Evolutionary conservation across 352 stramenopile species (phyloP), one percentile per base, ranked within the genome.

Genomic region (Pythium brassicae): DNA sequence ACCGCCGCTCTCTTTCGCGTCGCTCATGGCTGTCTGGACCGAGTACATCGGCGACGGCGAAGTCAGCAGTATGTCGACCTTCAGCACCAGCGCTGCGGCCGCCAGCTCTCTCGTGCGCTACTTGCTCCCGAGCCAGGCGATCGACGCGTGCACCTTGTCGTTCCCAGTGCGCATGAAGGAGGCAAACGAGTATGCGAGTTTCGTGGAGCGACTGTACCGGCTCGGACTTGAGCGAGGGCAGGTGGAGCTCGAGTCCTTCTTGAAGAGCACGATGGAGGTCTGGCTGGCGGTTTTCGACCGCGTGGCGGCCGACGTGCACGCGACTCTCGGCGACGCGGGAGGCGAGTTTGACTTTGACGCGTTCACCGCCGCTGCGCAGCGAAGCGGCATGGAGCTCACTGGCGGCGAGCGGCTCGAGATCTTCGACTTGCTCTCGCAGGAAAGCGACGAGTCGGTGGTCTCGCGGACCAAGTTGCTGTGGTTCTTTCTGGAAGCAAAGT

Each of bases 1-100:
- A 35, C 40, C 85, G 2, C 62, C 73, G 2, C 50, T 88, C 3
- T 61, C 75, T 2, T 86, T 80, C 29, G 69, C 67, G 8, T 48
- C 68, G 2, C 63, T 86, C 8, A 71, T 88, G 23, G 60, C 69
- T 0, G 50, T 74, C 48, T 90, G 77, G 75, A 84, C 65, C 3
- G 79, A 87, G 40, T 78, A 61, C 29, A 86, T 90, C 53, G 77
- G 79, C n/a, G 79, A 89, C n/a, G 77, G 72, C 0, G 77, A 90
- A 29, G 17, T 27, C 17, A 37, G 32, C 32, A 37, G 32, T 37
- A 11, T 9, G 32, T 37, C 32, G 32, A 37, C 32, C 8, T 37
- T 37, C 5, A 37, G 32, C 32, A 37, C 32, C 1, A 37, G 32
- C 32, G n/a, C 25, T 32, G 20, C 17, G 6, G 55, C 58, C 5